These are phyloP conservation scores for Geotrichum citri-aurantii DNA, from an alignment of 1,139 yeast genomes.

Conservation along the genomic window DNA sequence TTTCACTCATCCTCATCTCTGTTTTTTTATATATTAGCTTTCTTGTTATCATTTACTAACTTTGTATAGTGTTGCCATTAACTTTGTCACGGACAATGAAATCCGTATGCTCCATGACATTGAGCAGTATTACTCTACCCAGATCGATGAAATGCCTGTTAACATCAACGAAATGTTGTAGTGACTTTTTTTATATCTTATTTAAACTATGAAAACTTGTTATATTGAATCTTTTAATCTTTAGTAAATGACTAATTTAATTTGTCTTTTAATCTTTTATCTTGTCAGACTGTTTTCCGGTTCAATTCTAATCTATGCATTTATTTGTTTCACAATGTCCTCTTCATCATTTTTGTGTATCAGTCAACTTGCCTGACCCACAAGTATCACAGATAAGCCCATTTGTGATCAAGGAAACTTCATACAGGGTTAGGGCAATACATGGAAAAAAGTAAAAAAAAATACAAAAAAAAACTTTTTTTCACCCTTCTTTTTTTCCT, in stretches of 20 bases:
- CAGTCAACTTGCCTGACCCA: neutral
- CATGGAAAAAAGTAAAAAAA: neutral
- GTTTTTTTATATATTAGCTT: too few relatives aligned
- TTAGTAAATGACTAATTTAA: neutral
- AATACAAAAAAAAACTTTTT: neutral
- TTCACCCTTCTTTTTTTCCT: neutral
- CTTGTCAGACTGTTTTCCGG: neutral
- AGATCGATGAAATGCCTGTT: slow-evolving; percentile 97
- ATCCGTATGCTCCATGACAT: slow-evolving; percentile 94
- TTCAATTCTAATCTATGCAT: neutral
- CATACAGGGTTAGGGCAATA: neutral
- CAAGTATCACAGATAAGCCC: neutral
- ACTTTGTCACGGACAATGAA: slow-evolving; percentile 89
- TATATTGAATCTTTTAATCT: neutral
- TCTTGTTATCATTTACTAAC: neutral
- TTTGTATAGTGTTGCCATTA: slow-evolving; percentile 76
- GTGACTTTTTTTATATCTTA: neutral
- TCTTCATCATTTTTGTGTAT: neutral
- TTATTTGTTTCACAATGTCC: neutral
- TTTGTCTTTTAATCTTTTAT: too few relatives aligned
- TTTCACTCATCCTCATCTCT: neutral
- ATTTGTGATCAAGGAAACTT: neutral
- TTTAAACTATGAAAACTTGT: neutral
- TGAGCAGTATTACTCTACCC: slow-evolving; percentile 97
- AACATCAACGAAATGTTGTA: slow-evolving; percentile 67